Base-by-base conservation (phyloP, 2,329 filamentous ascomycete genomes). In the Calonectria fujianensis region DNA sequence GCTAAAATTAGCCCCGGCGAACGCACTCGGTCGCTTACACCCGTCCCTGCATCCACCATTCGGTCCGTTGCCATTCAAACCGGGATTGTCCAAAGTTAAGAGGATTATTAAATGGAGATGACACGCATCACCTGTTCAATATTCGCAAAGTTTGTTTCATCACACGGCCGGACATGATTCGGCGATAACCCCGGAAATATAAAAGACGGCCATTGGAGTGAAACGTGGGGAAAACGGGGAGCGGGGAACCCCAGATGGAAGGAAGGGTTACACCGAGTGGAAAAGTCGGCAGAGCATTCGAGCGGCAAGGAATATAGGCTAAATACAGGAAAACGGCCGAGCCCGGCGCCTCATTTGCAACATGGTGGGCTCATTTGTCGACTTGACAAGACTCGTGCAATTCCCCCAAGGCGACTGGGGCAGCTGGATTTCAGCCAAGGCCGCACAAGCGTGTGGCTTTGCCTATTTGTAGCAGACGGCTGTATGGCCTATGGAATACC, bases 301-400 rank as follows among this genome's bases (percentile, higher is more conserved):
- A 48, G 69, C 69, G 69, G 59, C 45, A 65, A 27, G 24, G 24
- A 65, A 54, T 39, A 65, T 31, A 70, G 69, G 59, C 69, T 70
- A 65, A 70, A 70, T 52, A 4, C 11, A 8, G 4, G 13, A 65
- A 24, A 37, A 39, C 14, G 54, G 29, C 68, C 54, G 54, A 61
- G n/a, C 24, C 45, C 24, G n/a, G 31, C 32, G 41, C 48, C 39
- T 24, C 27, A 41, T 48, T 14, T 41, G 11, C 27, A n/a, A 8
- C 65, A 52, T 63, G 41, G 54, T 63, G 45, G 41, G 52, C 51
- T 64, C 31, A 37, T 61, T 4, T 27, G 29, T 41, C 37, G 27
- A 24, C 41, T 4, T 29, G 29, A 27, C 39, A 31, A 29, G 18
- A 31, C 29, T 48, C n/a, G 31, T 32, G 13, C 27, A 20, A 20